Percentiles rank a stretch among this genome's conserved stretches.
These are phyloP conservation scores for Aurinia saxatilis DNA, from an alignment of 345 rosid species.

Conservation along the genomic window DNA sequence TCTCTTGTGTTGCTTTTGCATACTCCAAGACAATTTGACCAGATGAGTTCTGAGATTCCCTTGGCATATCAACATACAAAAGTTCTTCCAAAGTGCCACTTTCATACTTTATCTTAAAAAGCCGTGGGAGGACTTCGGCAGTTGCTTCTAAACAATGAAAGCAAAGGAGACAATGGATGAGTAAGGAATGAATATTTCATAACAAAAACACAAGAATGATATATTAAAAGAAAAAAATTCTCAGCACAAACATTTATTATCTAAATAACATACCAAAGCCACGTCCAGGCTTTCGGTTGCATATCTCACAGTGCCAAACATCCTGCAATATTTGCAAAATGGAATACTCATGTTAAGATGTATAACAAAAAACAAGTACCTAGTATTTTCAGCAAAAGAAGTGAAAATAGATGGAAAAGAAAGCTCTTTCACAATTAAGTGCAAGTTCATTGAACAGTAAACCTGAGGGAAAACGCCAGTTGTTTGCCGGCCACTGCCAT, in stretches of 20 bases:
- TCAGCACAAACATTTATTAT: neutral
- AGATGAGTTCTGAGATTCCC: slow-evolving; percentile 78
- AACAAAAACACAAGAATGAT: neutral
- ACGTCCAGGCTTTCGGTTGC: slow-evolving; percentile 96
- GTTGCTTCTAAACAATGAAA: slow-evolving; percentile 69
- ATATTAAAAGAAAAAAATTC: neutral
- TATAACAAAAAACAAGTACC: slow-evolving; percentile 10
- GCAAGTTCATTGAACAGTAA: slow-evolving; percentile 24
- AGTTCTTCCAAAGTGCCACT: slow-evolving; percentile 98
- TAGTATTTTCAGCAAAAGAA: neutral
- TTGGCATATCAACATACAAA: slow-evolving; percentile 94
- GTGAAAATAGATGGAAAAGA: neutral
- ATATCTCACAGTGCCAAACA: slow-evolving; percentile 98
- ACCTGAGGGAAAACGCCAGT: slow-evolving; percentile 98
- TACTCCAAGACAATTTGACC: slow-evolving; percentile 96
- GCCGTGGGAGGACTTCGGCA: slow-evolving; percentile 96
- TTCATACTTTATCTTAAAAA: slow-evolving; percentile 95
- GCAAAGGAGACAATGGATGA: neutral
- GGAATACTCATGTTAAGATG: slow-evolving; percentile 3
- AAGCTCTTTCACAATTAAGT: neutral
- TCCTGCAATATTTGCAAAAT: slow-evolving; percentile 49
- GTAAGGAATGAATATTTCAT: neutral
- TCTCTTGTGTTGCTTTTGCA: slow-evolving; percentile 98
- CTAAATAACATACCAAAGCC: slow-evolving; percentile 73
- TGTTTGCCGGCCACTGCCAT: slow-evolving; percentile 95